Conservation (phyloP, 2,329 filamentous ascomycete genomes). For the Epichloe gansuensis region DNA sequence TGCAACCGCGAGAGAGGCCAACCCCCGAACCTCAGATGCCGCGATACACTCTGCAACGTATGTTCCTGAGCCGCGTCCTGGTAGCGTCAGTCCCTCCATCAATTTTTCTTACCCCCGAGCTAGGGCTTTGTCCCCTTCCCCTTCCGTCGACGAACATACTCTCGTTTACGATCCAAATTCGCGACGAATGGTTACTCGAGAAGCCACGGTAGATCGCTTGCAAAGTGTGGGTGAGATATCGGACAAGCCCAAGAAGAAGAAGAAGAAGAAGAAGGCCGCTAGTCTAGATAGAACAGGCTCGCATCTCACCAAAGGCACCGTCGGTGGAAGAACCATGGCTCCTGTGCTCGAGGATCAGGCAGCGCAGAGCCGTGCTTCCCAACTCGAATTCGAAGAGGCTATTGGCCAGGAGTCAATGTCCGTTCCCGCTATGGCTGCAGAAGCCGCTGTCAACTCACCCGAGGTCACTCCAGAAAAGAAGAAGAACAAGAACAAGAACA, state of each 20-base stretch:
- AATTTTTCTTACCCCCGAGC: slow-evolving; percentile 47
- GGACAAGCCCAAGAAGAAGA: slow-evolving; percentile 30
- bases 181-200: slow-evolving; percentile 43
- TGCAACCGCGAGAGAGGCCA: slow-evolving; percentile 30
- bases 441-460: background rate
- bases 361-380: background rate
- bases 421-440: background rate
- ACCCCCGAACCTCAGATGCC: slow-evolving; percentile 32
- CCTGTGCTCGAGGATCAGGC: slow-evolving; percentile 27
- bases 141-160: slow-evolving; percentile 21
- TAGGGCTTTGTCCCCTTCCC: slow-evolving; percentile 20
- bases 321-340: slow-evolving; percentile 34
- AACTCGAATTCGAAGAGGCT: background rate
- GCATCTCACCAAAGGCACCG: slow-evolving; percentile 38
- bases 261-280: slow-evolving; percentile 27
- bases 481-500: slow-evolving; percentile 7
- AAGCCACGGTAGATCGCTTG: slow-evolving; percentile 29
- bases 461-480: slow-evolving; percentile 4
- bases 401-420: background rate
- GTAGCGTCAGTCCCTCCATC: slow-evolving; percentile 38
- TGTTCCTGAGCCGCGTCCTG: slow-evolving; percentile 23
- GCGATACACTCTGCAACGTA: slow-evolving; percentile 20
- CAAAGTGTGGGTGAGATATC: slow-evolving; percentile 26
- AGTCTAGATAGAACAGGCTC: slow-evolving; percentile 27
- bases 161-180: slow-evolving; percentile 55